These are phyloP conservation scores for Gaultheria prostrata DNA, from an alignment of 148 eudicot species.

Conservation along the genomic window DNA sequence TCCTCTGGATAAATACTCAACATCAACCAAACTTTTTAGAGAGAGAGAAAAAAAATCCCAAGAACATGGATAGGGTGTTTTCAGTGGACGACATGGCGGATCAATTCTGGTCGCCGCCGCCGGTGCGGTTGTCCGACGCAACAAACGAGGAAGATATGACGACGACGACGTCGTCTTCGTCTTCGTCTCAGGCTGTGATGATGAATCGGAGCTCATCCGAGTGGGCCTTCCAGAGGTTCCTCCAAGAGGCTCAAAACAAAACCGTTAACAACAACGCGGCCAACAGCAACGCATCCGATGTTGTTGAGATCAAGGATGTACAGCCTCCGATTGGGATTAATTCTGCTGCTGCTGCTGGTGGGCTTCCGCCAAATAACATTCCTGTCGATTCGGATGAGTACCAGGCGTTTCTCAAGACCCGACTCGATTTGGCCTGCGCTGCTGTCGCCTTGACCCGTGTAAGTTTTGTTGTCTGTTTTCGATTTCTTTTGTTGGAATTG, in stretches of 20 bases:
- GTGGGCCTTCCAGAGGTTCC: slow-evolving; percentile 80
- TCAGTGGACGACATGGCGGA: slow-evolving; percentile 84
- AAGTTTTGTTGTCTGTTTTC: background rate
- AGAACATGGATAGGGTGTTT: slow-evolving; percentile 79
- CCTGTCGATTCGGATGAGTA: slow-evolving; percentile 65
- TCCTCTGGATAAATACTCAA: background rate
- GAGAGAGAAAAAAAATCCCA: slow-evolving; percentile 17
- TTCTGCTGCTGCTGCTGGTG: slow-evolving; percentile 16
- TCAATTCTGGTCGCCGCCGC: slow-evolving; percentile 70
- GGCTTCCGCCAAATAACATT: slow-evolving; percentile 17
- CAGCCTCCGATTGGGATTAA: slow-evolving; percentile 22
- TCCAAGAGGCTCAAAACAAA: slow-evolving; percentile 36
- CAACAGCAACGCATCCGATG: slow-evolving; percentile 30
- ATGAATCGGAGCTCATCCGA: slow-evolving; percentile 85
- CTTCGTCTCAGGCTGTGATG: slow-evolving; percentile 15
- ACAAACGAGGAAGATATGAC: background rate
- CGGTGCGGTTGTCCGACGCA: slow-evolving; percentile 10
- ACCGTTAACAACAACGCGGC: slow-evolving; percentile 17
- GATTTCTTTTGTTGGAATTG: background rate
- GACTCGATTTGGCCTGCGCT: slow-evolving; percentile 81
- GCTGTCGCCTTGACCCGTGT: slow-evolving; percentile 86
- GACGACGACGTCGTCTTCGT: slow-evolving; percentile 32
- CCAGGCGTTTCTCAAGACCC: slow-evolving; percentile 59
- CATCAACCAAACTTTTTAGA: background rate
- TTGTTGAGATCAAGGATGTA: slow-evolving; percentile 45